Conservation (phyloP, 2,329 filamentous ascomycete genomes). For the Trichoderma sp. region DNA sequence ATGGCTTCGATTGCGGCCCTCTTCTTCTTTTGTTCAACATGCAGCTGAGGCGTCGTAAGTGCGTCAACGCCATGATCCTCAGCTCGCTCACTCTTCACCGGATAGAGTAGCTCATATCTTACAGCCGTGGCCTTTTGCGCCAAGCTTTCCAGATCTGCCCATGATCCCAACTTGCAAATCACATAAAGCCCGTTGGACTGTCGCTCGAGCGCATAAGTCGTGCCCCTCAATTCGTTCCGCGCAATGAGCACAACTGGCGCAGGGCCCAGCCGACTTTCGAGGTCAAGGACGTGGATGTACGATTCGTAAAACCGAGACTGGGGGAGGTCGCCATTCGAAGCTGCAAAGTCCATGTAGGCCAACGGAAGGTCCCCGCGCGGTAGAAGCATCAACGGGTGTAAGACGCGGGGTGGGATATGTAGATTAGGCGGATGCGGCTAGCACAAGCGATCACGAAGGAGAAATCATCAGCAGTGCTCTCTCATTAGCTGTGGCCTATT, state of each 20-base stretch:
- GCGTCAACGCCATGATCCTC: slow-evolving; percentile 33
- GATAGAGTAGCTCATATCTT: slow-evolving; percentile 39
- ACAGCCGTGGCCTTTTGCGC: slow-evolving; percentile 51
- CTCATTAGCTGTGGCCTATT: not conserved
- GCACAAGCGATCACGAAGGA: not conserved
- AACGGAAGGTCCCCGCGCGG: slow-evolving; percentile 63
- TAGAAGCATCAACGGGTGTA: slow-evolving; percentile 66
- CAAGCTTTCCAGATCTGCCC: slow-evolving; percentile 65
- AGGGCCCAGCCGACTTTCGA: slow-evolving; percentile 62
- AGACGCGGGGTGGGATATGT: slow-evolving; percentile 55
- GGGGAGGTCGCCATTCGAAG: slow-evolving; percentile 55
- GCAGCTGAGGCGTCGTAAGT: slow-evolving; percentile 50
- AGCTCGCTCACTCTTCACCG: slow-evolving; percentile 30
- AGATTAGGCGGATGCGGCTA: slow-evolving; percentile 62
- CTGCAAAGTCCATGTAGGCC: slow-evolving; percentile 62
- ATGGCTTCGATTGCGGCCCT: slow-evolving; percentile 65
- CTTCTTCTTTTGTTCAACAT: slow-evolving; percentile 58
- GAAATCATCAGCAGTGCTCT: not conserved
- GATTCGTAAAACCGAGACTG: slow-evolving; percentile 63
- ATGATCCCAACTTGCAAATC: slow-evolving; percentile 68
- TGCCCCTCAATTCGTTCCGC: slow-evolving; percentile 57
- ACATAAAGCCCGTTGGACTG: slow-evolving; percentile 65
- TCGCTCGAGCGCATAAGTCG: slow-evolving; percentile 67
- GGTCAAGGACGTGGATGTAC: slow-evolving; percentile 65
- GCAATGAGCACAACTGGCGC: slow-evolving; percentile 63